Evolutionary conservation across 2,329 filamentous ascomycete species (phyloP), one percentile per base, ranked within the genome.

Genomic region (Fusarium sp.): DNA sequence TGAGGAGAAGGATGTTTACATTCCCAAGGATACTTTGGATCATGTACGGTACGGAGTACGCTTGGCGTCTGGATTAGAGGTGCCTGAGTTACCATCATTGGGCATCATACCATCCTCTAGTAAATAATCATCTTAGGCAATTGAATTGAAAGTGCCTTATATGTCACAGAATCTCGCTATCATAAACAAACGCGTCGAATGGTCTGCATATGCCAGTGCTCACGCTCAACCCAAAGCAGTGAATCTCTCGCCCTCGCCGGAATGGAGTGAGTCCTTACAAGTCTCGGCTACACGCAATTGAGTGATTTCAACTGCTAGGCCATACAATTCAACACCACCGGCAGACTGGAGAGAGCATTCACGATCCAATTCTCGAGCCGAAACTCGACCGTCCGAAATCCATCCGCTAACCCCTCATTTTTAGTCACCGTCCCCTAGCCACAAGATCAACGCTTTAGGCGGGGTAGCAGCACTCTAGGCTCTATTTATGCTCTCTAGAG

Each of bases 11-110:
- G 68, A 75, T 41, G 21, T 73, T 10, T 76, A 65, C 63, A 52
- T 76, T 16, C 69, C 73, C 15, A 68, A 60, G 21, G 63, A 63
- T 60, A 73, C 70, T 4, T 31, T 76, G 18, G 73, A 72, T 38
- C 63, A 66, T 27, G 69, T 74, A 11, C 45, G 49, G 6, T 76
- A 74, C 45, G 70, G 55, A 7, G 60, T 69, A 2, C 44, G 25
- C 19, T 58, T 58, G 16, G 66, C 66, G 12, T 60, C 66, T 16
- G 66, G 66, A 16, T 27, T 46, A 33, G 62, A 69, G 31, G 46
- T 66, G 23, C 45, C 45, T 18, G 21, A 48, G 10, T 4, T 48
- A 21, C 45, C 45, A 48, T 48, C 45, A 23, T 16, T 48, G 19
- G 45, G 45, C 0, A 48, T 48, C 5, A 48, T 48, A n/a, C 45